Conservation (phyloP, 345 rosid genomes). For the Melaleuca alternifolia region DNA sequence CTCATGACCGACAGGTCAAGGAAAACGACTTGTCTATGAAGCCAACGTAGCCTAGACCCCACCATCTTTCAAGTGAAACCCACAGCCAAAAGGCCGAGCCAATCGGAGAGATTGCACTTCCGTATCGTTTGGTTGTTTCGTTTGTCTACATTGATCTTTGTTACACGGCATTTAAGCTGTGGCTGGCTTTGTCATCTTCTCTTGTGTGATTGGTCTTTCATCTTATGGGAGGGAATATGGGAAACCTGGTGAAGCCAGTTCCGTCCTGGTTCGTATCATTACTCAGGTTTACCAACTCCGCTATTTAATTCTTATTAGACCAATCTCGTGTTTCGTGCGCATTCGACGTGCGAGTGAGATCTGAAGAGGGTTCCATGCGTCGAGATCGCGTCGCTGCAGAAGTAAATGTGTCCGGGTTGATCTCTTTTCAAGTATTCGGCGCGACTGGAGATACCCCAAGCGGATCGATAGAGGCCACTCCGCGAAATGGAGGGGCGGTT, state of each 20-base stretch:
- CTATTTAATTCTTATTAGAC: not conserved
- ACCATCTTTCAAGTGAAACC: not conserved
- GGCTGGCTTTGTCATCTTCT: not conserved
- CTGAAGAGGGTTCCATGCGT: not conserved
- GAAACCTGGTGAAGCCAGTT: not conserved
- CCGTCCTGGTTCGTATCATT: not conserved
- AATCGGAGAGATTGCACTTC: not conserved
- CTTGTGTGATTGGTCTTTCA: not conserved
- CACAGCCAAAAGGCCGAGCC: not conserved
- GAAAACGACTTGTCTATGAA: not conserved
- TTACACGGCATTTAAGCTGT: not conserved
- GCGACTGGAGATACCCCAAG: not conserved
- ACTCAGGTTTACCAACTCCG: not conserved
- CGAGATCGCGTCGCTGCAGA: not conserved
- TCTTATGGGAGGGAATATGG: not conserved
- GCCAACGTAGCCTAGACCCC: not conserved
- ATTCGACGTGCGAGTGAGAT: not conserved
- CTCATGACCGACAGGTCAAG: not conserved
- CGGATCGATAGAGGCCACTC: not conserved
- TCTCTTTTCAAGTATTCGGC: not conserved
- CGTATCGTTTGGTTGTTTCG: not conserved
- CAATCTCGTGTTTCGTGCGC: not conserved
- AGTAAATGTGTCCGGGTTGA: not conserved
- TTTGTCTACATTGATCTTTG: not conserved
- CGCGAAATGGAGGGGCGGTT: not conserved